Evolutionary conservation across 176 grass and related monocot species (phyloP), one percentile per base, ranked within the genome.

Genomic region (Poa pratensis): DNA sequence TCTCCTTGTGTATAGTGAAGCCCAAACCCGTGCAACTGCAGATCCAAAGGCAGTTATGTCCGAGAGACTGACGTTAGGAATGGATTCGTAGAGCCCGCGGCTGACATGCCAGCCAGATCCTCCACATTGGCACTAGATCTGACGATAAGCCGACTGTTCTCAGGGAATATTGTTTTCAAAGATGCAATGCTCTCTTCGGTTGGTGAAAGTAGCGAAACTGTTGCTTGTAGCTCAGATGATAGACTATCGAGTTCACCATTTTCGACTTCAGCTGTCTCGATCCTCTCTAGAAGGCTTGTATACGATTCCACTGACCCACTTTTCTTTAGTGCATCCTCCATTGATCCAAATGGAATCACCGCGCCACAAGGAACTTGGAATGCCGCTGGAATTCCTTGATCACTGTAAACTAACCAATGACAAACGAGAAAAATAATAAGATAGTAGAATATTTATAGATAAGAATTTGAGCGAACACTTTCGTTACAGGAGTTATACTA

Each of bases 91-190:
- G 24, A 98, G 86, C 17, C 96, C 53, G 96, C 96, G 59, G 96
- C 96, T 79, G 96, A 98, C 93, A 98, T 98, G 45, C 96, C 96
- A 72, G 96, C 96, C 63, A 98, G 76, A 88, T 98, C 96, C 82
- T 98, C 96, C 27, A 98, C 91, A 79, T 98, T 98, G 71, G 96
- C 96, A 73, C 89, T 98, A 77, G 96, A 98, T 84, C 96, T 93
- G 51, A 93, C 96, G 16, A 98, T 98, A 24, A 98, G 86, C 35
- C 93, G 85, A 17, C 52, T 63, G 80, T 92, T 86, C 60, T 61
- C 74, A 32, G 88, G 81, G 42, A 98, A 82, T 57, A 89, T 83
- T 76, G 49, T 86, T 71, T 79, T 82, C 59, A 98, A 65, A 69
- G 88, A 80, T 52, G 87, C 80, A 43, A 95, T 71, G 37, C 78